Conservation (phyloP, 2,329 filamentous ascomycete genomes). For the Cadophora malorum region DNA sequence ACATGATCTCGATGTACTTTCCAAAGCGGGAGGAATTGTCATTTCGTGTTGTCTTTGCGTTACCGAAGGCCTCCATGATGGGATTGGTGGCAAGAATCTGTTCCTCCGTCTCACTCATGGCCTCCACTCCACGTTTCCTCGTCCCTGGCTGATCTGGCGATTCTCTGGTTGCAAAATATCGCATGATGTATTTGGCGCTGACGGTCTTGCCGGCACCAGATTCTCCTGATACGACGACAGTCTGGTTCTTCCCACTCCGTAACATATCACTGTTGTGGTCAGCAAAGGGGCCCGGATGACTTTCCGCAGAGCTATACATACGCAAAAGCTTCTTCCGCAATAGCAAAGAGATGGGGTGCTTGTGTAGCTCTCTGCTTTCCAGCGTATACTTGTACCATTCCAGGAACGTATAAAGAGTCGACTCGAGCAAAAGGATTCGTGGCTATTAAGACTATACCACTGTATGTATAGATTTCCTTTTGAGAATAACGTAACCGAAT, state of each 20-base stretch:
- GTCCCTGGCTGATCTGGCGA: slow-evolving; percentile 85
- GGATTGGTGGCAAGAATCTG: slow-evolving; percentile 98
- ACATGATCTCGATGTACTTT: slow-evolving; percentile 99
- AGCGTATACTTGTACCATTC: slow-evolving; percentile 99
- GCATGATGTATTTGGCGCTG: slow-evolving; percentile 99
- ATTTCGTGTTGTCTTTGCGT: slow-evolving; percentile 99
- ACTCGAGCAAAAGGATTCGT: slow-evolving; percentile 98
- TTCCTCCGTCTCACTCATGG: slow-evolving; percentile 98
- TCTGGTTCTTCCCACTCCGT: slow-evolving; percentile 94
- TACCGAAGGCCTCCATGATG: slow-evolving; percentile 99
- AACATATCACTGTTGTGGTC: slow-evolving; percentile 83
- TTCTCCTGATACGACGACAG: slow-evolving; percentile 98
- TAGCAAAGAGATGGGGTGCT: slow-evolving; percentile 97
- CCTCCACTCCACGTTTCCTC: slow-evolving; percentile 76
- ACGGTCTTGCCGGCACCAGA: slow-evolving; percentile 99
- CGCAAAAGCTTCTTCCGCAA: slow-evolving; percentile 98
- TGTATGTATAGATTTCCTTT: slow-evolving; percentile 99
- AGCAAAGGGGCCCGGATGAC: slow-evolving; percentile 41
- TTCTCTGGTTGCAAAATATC: slow-evolving; percentile 98
- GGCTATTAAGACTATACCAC: slow-evolving; percentile 96
- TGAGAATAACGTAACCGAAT: slow-evolving; percentile 97
- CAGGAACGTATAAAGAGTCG: slow-evolving; percentile 96
- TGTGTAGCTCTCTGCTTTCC: slow-evolving; percentile 96
- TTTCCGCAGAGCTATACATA: slow-evolving; percentile 54
- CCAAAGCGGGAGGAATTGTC: slow-evolving; percentile 99